Percentiles rank a stretch among this genome's conserved stretches.
These are phyloP conservation scores for Saturnispora halmiae DNA, from an alignment of 805 yeast genomes.

Conservation along the genomic window DNA sequence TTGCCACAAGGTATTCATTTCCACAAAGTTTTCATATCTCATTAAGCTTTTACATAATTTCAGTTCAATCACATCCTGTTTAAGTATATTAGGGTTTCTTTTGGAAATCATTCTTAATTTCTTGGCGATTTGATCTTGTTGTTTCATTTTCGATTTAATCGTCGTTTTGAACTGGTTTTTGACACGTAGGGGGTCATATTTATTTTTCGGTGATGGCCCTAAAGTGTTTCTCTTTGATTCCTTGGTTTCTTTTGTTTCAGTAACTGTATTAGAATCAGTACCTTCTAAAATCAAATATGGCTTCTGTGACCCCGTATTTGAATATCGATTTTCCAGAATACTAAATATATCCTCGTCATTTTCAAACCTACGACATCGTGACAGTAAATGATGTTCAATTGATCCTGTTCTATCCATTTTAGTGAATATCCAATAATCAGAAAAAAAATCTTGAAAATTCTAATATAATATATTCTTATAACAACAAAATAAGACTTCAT, in stretches of 20 bases:
- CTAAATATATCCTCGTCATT: conserved; percentile 30
- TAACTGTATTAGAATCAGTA: conserved; percentile 25
- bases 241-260: conserved; percentile 16
- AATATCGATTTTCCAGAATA: conserved; percentile 37
- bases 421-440: not conserved
- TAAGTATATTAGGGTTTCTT: conserved; percentile 20
- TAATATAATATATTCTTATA: no score
- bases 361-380: conserved; percentile 35
- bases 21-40: conserved; percentile 41
- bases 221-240: conserved; percentile 4
- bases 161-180: conserved; percentile 37
- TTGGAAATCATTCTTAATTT: conserved; percentile 26
- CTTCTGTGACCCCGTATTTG: conserved; percentile 38
- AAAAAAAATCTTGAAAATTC: not conserved
- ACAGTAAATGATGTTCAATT: conserved; percentile 38
- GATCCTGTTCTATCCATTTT: conserved; percentile 36
- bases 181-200: conserved; percentile 20
- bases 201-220: conserved; percentile 12
- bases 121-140: conserved; percentile 33
- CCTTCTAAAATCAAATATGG: conserved; percentile 35
- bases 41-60: conserved; percentile 20
- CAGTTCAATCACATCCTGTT: conserved; percentile 17
- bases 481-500: no score
- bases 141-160: conserved; percentile 29
- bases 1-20: conserved; percentile 65